phyloP scores from a whole-genome alignment of 768 basidiomycete species.

The Solioccasus polychromus region DNA sequence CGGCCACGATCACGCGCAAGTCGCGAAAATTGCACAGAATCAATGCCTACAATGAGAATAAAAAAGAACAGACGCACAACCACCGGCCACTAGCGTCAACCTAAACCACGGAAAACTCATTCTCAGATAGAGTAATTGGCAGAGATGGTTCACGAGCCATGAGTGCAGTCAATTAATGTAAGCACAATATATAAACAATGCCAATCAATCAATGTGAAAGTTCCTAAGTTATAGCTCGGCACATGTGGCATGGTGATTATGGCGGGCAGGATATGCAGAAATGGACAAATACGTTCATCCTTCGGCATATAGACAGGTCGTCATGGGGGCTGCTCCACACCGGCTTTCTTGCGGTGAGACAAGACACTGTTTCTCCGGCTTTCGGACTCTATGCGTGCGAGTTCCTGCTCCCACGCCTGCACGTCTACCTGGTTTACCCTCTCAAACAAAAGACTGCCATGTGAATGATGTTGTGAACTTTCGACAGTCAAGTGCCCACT shows the following conservation, averaged over 20 bases:
- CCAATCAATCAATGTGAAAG: conserved; percentile 8
- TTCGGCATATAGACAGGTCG: conserved; percentile 20
- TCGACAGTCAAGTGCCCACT: conserved; percentile 42
- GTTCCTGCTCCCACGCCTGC: conserved; percentile 77
- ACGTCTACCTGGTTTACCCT: conserved; percentile 37
- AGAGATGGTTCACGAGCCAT: neutral
- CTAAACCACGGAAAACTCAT: conserved; percentile 61
- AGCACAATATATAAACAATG: conserved; percentile 8
- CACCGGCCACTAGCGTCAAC: conserved; percentile 44
- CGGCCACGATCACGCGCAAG: neutral
- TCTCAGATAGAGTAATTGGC: neutral
- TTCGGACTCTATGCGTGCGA: conserved; percentile 63
- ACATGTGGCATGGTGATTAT: too few species aligned
- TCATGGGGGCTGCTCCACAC: conserved; percentile 22
- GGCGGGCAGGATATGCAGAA: too few species aligned
- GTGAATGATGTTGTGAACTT: conserved; percentile 14
- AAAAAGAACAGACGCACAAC: conserved; percentile 39
- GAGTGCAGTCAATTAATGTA: conserved; percentile 18
- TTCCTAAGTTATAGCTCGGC: conserved; percentile 16
- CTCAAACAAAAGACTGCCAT: conserved; percentile 21
- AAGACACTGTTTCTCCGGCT: conserved; percentile 45
- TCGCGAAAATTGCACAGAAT: conserved; percentile 1
- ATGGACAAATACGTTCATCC: conserved; percentile 15
- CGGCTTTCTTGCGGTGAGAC: conserved; percentile 27
- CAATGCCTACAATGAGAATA: conserved; percentile 1